Evolutionary conservation across 495 filamentous ascomycete genomes (phyloP), one percentile per base, ranked within the genome.

Genomic region (Talaromyces proteolyticus): DNA sequence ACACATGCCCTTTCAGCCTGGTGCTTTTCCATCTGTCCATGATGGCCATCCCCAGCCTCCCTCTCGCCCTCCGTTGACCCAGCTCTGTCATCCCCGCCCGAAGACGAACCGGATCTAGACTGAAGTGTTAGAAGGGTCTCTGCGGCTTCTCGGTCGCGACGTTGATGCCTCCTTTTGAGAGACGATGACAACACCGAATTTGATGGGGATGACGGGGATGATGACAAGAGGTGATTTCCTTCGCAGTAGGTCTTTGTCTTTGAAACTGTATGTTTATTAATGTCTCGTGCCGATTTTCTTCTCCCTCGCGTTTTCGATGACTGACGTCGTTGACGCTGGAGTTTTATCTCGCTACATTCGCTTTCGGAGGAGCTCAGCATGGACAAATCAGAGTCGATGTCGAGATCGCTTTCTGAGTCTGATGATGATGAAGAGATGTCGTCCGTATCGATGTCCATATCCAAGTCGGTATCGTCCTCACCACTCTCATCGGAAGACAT

Each of bases 101-200:
- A 36, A 3, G 37, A 34, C 1, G 47, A 39, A 20, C 47, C 38
- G 11, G 47, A 49, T 41, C 36, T 21, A 12, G 29, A 39, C 20
- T 17, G 36, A 23, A 49, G 47, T 19, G 47, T 36, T 16, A 49
- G 14, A 10, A 41, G 36, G 10, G 47, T 49, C 36, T 49, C 47
- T 1, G 47, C 47, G 6, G 47, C 47, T 3, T 49, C 47, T 8
- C 38, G 29, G 16, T 36, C 34, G 0, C 45, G 26, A 22, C 10
- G 29, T 16, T 38, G n/a, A 44, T 24, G 37, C 6, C 16, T 16
- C 36, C 26, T 41, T 39, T 23, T 14, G 8, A 6, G 3, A 20
- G 38, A 10, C 7, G 38, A 3, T 6, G 38, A n/a, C n/a, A n/a
- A n/a, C n/a, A n/a, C n/a, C 14, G 18, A 17, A 16, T 41, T 16